A percentile compares a stretch with the other conserved stretches of the same genome.
Evolutionary conservation across 2,329 filamentous ascomycete genomes (phyloP).

Genomic region (Westerdykella sp.): DNA sequence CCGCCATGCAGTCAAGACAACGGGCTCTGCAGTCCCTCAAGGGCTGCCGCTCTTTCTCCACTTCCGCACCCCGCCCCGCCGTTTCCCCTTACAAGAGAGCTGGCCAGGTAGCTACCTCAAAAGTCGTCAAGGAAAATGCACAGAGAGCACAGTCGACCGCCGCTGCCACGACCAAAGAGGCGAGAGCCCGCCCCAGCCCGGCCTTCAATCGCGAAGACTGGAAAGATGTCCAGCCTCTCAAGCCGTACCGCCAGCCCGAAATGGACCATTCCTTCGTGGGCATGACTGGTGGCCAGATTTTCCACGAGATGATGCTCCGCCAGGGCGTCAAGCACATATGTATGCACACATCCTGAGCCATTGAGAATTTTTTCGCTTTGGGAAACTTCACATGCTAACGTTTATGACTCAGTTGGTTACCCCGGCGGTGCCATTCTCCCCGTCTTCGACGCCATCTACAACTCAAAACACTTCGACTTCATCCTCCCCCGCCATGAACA

Average conservation of each 20-base stretch:
- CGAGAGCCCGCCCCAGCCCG: constrained; percentile 39
- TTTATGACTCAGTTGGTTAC: constrained; percentile 52
- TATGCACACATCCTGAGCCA: constrained; percentile 46
- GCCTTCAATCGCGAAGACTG: constrained; percentile 47
- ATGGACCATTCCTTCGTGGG: constrained; percentile 70
- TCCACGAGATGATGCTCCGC: constrained; percentile 98
- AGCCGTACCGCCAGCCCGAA: constrained; percentile 43
- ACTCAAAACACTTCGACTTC: constrained; percentile 94
- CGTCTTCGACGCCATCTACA: constrained; percentile 98
- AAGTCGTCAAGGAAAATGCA: constrained; percentile 35
- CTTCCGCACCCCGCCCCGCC: constrained; percentile 36
- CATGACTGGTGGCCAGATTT: constrained; percentile 91
- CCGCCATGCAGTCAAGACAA: constrained; percentile 33
- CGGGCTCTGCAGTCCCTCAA: constrained; percentile 33
- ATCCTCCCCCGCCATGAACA: constrained; percentile 94
- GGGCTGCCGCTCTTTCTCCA: constrained; percentile 40
- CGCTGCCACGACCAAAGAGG: constrained; percentile 20
- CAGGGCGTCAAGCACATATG: constrained; percentile 90
- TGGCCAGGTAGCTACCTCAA: constrained; percentile 27
- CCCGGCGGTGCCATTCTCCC: constrained; percentile 94
- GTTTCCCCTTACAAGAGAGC: constrained; percentile 41
- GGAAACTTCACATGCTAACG: constrained; percentile 3
- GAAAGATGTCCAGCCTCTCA: constrained; percentile 41
- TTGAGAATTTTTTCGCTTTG: constrained; percentile 3
- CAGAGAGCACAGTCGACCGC: constrained; percentile 42